phyloP scores from a whole-genome alignment of 2,329 filamentous ascomycete species.

The Trichoderma sp. region DNA sequence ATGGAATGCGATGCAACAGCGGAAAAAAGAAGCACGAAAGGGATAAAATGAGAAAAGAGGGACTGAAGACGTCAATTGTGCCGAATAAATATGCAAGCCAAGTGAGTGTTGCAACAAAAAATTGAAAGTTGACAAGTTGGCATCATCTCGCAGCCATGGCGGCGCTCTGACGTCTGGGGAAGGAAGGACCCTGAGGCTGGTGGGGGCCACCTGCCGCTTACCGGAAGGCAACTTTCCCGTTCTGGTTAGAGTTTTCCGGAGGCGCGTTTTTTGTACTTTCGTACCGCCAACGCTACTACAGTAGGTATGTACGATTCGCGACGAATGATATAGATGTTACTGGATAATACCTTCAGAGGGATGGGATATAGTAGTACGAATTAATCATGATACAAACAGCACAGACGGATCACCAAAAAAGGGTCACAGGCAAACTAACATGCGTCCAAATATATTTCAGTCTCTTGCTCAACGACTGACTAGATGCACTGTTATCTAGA shows the following conservation, averaged over 20 bases:
- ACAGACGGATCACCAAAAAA: neutral
- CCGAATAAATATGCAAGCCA: neutral
- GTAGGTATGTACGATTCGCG: neutral
- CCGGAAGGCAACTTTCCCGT: constrained; percentile 3
- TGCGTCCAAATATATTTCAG: constrained; percentile 25
- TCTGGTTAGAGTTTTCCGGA: neutral
- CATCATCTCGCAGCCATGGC: constrained; percentile 19
- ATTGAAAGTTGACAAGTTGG: constrained; percentile 22
- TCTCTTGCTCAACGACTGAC: constrained; percentile 28
- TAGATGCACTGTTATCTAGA: constrained; percentile 30
- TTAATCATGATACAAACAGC: neutral
- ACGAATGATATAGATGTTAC: neutral
- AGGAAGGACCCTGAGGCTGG: constrained; percentile 23
- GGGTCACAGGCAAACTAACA: neutral
- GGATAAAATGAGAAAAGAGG: neutral
- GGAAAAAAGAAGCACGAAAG: neutral
- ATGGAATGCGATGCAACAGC: neutral
- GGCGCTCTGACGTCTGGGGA: constrained; percentile 21
- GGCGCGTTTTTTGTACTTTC: neutral
- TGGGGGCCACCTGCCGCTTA: constrained; percentile 12
- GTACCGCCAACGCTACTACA: neutral
- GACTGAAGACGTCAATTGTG: neutral
- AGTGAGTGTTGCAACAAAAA: neutral
- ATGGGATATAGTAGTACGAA: neutral
- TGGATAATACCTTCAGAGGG: neutral